phyloP scores from a whole-genome alignment of 805 yeast species.

The Pachysolen tannophilus region DNA sequence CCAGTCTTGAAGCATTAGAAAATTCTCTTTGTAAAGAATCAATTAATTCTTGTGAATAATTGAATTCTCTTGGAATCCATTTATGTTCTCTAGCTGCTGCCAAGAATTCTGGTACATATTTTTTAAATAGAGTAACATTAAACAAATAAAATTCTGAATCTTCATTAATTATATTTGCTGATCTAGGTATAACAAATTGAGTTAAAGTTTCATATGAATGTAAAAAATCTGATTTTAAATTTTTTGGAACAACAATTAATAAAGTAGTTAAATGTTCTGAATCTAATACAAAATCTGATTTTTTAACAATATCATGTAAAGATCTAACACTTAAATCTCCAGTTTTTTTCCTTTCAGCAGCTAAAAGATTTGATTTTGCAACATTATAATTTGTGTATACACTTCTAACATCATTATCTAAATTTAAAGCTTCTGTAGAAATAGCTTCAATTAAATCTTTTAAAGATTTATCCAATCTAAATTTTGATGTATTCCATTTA shows the following conservation, averaged over 20 bases:
- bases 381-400: conserved; percentile 67
- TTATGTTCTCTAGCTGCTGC: conserved; percentile 72
- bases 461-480: conserved; percentile 76
- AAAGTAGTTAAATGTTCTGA: conserved; percentile 83
- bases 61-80: conserved; percentile 90
- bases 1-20: conserved; percentile 65
- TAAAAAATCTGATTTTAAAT: conserved; percentile 50
- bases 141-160: conserved; percentile 73
- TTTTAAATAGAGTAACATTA: conserved; percentile 79
- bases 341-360: conserved; percentile 86
- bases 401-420: conserved; percentile 80
- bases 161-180: conserved; percentile 59
- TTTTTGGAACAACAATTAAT: conserved; percentile 82
- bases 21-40: conserved; percentile 72
- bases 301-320: conserved; percentile 78
- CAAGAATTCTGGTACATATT: conserved; percentile 62
- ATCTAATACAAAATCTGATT: conserved; percentile 73
- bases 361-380: conserved; percentile 75
- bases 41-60: conserved; percentile 70
- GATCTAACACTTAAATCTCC: conserved; percentile 92
- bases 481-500: conserved; percentile 84
- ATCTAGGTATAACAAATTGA: conserved; percentile 85
- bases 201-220: conserved; percentile 68
- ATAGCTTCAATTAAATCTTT: conserved; percentile 64
- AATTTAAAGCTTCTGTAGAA: conserved; percentile 67